A percentile compares a stretch with the other conserved stretches of the same genome.
Conservation (phyloP, 2,329 filamentous ascomycete genomes). For the Catunica adiposa region DNA sequence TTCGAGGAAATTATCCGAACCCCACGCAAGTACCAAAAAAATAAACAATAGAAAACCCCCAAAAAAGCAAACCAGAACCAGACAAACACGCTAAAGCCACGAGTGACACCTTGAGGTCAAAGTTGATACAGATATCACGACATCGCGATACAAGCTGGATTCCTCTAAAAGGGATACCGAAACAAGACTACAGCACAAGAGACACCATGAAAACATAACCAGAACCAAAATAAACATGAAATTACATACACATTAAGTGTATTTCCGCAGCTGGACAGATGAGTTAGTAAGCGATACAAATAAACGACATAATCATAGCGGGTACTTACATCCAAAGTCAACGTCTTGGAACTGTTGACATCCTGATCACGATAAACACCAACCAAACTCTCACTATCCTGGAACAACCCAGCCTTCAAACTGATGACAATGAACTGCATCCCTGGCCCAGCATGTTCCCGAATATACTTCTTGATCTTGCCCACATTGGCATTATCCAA, state of each 20-base stretch:
- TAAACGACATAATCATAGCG: neutral
- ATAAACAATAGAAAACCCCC: neutral
- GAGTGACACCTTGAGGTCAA: neutral
- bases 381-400: constrained; percentile 88
- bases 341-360: constrained; percentile 75
- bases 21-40: neutral
- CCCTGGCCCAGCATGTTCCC: constrained; percentile 81
- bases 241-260: constrained; percentile 6
- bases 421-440: constrained; percentile 99
- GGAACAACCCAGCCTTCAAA: constrained; percentile 87
- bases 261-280: constrained; percentile 11
- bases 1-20: neutral
- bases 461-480: constrained; percentile 91
- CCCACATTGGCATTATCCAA: constrained; percentile 96
- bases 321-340: constrained; percentile 82
- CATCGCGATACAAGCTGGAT: neutral
- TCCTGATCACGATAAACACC: constrained; percentile 92
- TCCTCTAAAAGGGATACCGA: neutral
- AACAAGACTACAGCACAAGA: neutral
- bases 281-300: constrained; percentile 4
- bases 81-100: neutral
- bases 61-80: neutral
- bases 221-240: neutral
- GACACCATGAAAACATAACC: neutral
- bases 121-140: too few species aligned